Evolutionary conservation across 331 rosid genomes (phyloP).

Genomic region (Prunus yedoensis): DNA sequence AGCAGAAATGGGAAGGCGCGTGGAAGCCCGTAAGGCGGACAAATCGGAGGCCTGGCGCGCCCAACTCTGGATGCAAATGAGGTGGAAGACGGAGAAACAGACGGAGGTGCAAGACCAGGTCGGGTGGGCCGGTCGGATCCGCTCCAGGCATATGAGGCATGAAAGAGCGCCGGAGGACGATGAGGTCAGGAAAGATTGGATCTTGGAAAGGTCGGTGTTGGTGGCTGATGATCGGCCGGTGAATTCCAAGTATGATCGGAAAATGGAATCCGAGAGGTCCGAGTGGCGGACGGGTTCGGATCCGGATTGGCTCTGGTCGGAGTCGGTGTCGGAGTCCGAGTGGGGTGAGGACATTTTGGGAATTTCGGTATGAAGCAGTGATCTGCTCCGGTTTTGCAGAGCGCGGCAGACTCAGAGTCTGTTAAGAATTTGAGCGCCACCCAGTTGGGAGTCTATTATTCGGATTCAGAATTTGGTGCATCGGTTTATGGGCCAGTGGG

Average conservation of each 20-base stretch:
- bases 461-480: background rate
- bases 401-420: slow-evolving; percentile 13
- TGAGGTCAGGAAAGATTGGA: slow-evolving; percentile 83
- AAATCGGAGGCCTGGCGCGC: slow-evolving; percentile 78
- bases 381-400: background rate
- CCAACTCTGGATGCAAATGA: slow-evolving; percentile 89
- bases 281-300: slow-evolving; percentile 52
- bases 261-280: slow-evolving; percentile 75
- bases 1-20: slow-evolving; percentile 63
- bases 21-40: slow-evolving; percentile 69
- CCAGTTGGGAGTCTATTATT: no score
- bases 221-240: slow-evolving; percentile 55
- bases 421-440: background rate
- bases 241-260: slow-evolving; percentile 71
- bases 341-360: slow-evolving; percentile 41
- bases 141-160: slow-evolving; percentile 91
- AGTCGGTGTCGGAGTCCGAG: slow-evolving; percentile 67
- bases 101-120: slow-evolving; percentile 92
- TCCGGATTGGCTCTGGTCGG: slow-evolving; percentile 43
- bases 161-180: slow-evolving; percentile 96
- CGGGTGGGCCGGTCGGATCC: slow-evolving; percentile 73
- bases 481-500: background rate
- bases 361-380: background rate
- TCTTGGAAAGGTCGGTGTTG: slow-evolving; percentile 73
- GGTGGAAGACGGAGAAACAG: slow-evolving; percentile 91